Evolutionary conservation across 1,284 basidiomycete genomes (phyloP).

Genomic region (Rhodotorula sp.): DNA sequence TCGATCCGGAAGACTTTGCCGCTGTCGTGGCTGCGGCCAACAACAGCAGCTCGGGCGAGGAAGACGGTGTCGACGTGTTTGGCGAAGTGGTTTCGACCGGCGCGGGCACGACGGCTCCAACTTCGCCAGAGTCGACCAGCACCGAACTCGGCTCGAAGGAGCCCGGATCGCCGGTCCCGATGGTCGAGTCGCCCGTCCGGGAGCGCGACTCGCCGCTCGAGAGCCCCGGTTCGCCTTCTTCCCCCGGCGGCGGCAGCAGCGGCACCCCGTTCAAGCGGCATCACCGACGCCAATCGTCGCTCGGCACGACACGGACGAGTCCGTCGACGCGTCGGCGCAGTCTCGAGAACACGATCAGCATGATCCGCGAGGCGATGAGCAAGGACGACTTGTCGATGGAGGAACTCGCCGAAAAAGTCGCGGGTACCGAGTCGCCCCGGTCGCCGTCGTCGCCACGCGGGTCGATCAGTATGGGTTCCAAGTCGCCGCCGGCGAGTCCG

Average conservation of each 20-base stretch:
- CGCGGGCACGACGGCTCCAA: constrained; percentile 20
- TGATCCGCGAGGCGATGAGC: constrained; percentile 64
- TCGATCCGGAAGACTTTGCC: constrained; percentile 77
- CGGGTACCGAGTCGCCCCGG: constrained; percentile 33
- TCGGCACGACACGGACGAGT: constrained; percentile 95
- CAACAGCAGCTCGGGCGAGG: constrained; percentile 43
- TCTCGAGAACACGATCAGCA: constrained; percentile 90
- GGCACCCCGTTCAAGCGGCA: constrained; percentile 65
- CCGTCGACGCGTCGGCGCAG: constrained; percentile 88
- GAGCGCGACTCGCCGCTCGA: constrained; percentile 22
- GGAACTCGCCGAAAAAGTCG: constrained; percentile 42
- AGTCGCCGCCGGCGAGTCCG: constrained; percentile 31
- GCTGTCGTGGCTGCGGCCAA: constrained; percentile 19
- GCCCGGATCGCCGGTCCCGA: constrained; percentile 38
- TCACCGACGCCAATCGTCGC: constrained; percentile 79
- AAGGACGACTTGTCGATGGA: constrained; percentile 41
- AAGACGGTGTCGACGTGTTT: constrained; percentile 40
- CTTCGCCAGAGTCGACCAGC: constrained; percentile 20
- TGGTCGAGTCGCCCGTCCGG: constrained; percentile 15
- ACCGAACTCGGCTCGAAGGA: constrained; percentile 7
- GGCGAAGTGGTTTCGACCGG: constrained; percentile 42
- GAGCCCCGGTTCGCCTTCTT: constrained; percentile 4
- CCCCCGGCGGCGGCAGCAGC: constrained; percentile 17
- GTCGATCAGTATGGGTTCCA: constrained; percentile 23
- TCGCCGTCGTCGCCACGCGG: constrained; percentile 34